phyloP scores from a whole-genome alignment of 306 rosid species.

The Adenanthera pavonina region DNA sequence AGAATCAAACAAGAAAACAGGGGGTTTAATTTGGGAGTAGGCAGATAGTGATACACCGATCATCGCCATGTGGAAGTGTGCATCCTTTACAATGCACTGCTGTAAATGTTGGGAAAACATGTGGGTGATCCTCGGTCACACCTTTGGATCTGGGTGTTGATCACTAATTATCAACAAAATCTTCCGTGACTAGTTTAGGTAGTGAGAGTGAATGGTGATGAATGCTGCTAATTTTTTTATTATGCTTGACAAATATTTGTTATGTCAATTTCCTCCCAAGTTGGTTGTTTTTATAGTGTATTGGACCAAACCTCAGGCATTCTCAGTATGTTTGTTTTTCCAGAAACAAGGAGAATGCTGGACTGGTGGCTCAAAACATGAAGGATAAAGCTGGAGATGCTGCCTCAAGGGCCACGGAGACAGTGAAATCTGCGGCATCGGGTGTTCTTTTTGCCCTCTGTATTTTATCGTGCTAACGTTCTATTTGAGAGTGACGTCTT shows the following conservation, averaged over 20 bases:
- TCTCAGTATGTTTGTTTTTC: slow-evolving; percentile 18
- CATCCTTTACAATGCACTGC: neutral
- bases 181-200: neutral
- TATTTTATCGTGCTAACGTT: neutral
- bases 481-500: neutral
- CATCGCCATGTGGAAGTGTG: neutral
- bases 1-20: neutral
- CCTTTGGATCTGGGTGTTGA: neutral
- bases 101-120: neutral
- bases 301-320: slow-evolving; percentile 6
- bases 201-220: neutral
- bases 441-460: slow-evolving; percentile 43
- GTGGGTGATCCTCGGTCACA: neutral
- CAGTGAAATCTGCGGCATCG: slow-evolving; percentile 49
- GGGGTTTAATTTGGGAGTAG: neutral
- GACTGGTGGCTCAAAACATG: slow-evolving; percentile 30
- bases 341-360: slow-evolving; percentile 44
- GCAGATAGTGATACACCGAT: neutral
- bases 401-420: slow-evolving; percentile 50
- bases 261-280: neutral
- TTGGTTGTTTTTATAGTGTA: slow-evolving; percentile 5
- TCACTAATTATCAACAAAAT: neutral
- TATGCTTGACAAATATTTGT: slow-evolving; percentile 15
- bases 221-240: neutral
- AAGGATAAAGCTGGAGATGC: slow-evolving; percentile 50